These are phyloP conservation scores for Citrus maxima DNA, from an alignment of 345 rosid species.

Conservation along the genomic window DNA sequence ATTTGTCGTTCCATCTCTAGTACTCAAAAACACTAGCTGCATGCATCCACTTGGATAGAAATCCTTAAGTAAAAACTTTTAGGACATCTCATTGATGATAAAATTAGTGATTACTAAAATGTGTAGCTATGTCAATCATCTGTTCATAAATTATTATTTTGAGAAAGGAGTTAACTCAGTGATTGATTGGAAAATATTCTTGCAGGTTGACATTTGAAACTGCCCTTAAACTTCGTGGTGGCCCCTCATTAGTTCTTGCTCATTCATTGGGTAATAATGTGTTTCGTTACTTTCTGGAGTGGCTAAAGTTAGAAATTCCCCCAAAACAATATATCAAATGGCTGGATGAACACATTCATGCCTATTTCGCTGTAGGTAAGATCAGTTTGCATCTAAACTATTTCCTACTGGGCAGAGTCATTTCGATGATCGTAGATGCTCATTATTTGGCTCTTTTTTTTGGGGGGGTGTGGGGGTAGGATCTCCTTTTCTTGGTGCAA, in stretches of 20 bases:
- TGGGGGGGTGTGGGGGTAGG: slow-evolving; percentile 29
- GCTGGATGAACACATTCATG: slow-evolving; percentile 94
- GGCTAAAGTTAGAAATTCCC: slow-evolving; percentile 98
- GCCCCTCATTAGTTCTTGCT: slow-evolving; percentile 90
- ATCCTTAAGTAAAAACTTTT: neutral
- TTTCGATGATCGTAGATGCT: slow-evolving; percentile 5
- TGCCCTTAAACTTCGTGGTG: slow-evolving; percentile 85
- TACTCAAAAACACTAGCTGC: neutral
- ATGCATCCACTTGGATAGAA: neutral
- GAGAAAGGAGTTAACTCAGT: neutral
- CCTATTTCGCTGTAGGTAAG: slow-evolving; percentile 94
- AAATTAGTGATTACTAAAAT: neutral
- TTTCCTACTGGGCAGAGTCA: slow-evolving; percentile 4
- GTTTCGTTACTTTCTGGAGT: slow-evolving; percentile 93
- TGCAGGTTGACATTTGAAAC: slow-evolving; percentile 94
- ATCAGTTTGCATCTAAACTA: slow-evolving; percentile 10
- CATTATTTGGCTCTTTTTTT: slow-evolving; percentile 16
- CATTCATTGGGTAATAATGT: slow-evolving; percentile 98
- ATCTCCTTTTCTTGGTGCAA: slow-evolving; percentile 96
- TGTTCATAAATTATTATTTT: neutral
- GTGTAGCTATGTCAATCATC: neutral
- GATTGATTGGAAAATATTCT: slow-evolving; percentile 5
- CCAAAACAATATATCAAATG: slow-evolving; percentile 84
- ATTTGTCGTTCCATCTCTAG: neutral
- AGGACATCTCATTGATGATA: neutral